A percentile compares a stretch with the other conserved stretches of the same genome.
Evolutionary conservation across 2,329 filamentous ascomycete genomes (phyloP).

Genomic region (Diplodia seriata): DNA sequence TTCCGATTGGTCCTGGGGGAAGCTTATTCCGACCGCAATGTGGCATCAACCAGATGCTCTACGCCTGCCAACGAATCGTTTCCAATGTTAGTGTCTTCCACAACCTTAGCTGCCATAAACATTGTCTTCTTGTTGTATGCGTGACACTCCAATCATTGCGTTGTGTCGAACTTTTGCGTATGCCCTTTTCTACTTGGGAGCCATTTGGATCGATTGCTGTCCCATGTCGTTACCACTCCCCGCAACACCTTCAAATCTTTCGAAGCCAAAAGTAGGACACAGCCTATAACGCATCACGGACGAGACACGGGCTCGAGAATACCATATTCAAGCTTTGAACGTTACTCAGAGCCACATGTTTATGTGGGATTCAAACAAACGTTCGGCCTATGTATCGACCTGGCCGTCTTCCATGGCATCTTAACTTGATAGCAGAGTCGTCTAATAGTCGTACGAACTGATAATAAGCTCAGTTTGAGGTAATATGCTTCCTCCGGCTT

Average conservation of each 20-base stretch:
- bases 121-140: not conserved
- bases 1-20: not conserved
- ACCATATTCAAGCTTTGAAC: no score
- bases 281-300: no score
- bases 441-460: not conserved
- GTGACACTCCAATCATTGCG: not conserved
- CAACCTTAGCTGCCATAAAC: not conserved
- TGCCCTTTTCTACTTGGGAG: not conserved
- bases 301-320: no score
- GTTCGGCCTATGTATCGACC: not conserved
- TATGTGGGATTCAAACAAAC: not conserved
- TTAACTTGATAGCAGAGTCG: not conserved
- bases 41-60: not conserved
- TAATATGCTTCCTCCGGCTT: not conserved
- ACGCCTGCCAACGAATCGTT: not conserved
- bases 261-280: not conserved
- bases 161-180: not conserved
- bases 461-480: not conserved
- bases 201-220: not conserved
- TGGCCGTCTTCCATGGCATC: not conserved
- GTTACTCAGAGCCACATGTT: no score
- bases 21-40: slow-evolving; percentile 9
- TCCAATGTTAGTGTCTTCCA: not conserved
- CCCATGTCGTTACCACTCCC: not conserved
- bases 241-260: not conserved